Percentiles rank a stretch among this genome's conserved stretches.
These are phyloP conservation scores for Agapanthus africanus DNA, from an alignment of 106 monocot genomes.

Conservation along the genomic window DNA sequence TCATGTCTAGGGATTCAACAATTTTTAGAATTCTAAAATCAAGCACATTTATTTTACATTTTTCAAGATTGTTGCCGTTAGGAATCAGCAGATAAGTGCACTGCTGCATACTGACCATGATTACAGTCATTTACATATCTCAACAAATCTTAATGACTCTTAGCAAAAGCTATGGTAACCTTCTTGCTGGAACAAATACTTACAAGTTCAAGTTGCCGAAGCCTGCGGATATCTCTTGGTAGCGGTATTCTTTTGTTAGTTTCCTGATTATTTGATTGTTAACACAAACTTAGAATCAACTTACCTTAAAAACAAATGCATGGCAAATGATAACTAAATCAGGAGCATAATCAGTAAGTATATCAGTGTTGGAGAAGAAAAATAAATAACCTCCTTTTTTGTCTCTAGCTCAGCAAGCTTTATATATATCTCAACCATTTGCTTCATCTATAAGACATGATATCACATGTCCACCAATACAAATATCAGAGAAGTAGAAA, in stretches of 20 bases:
- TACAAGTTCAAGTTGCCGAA: slow-evolving; percentile 94
- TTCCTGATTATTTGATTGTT: slow-evolving; percentile 43
- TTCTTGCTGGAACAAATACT: slow-evolving; percentile 15
- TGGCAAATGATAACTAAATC: no score
- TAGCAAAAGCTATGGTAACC: neutral
- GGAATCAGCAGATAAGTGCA: neutral
- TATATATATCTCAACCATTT: slow-evolving; percentile 94
- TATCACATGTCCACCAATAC: neutral
- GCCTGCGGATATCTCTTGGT: slow-evolving; percentile 80
- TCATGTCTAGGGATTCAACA: neutral
- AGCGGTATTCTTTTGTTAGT: slow-evolving; percentile 80
- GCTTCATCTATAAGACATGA: slow-evolving; percentile 70
- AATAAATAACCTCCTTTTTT: slow-evolving; percentile 73
- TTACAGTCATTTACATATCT: neutral
- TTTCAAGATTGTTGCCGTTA: neutral
- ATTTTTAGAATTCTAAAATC: neutral
- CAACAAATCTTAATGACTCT: neutral
- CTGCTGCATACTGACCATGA: neutral
- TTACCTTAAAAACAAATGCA: slow-evolving; percentile 4
- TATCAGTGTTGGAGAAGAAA: slow-evolving; percentile 2
- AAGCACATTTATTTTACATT: neutral
- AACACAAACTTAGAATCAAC: neutral
- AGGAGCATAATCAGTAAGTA: neutral
- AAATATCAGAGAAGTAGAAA: slow-evolving; percentile 6
- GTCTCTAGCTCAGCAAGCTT: slow-evolving; percentile 97